Base-by-base conservation (phyloP, 768 basidiomycete species). In the Tylopilus intermedius region DNA sequence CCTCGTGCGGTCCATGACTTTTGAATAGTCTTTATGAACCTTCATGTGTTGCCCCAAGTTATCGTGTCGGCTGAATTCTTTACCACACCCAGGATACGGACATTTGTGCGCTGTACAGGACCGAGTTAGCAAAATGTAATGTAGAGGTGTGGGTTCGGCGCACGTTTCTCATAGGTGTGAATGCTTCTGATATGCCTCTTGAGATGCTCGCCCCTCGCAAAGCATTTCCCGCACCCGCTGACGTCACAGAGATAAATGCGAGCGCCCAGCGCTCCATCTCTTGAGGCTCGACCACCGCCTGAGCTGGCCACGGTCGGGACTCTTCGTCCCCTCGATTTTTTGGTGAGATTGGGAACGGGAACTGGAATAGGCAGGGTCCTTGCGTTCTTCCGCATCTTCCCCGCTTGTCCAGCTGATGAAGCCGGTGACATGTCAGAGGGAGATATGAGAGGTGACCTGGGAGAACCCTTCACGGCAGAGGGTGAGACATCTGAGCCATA, bases 81-180 rank as follows among this genome's bases (percentile, higher is more conserved):
- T 91, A 49, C 79, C 83, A 64, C 91, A 94, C 13, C 81, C 83
- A 30, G 86, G 84, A 67, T 83, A 82, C 22, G 84, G 83, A 71
- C 91, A 94, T 62, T 80, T 80, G 70, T 87, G 87, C 52, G 92
- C 91, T 93, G 64, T 29, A 51, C 42, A 49, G 24, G 40, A 24
- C 2, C 55, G 47, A 33, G 59, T 59, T 29, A 53, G 50, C 32
- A 38, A 2, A 46, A 37, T 47, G 56, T 60, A 53, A 43, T 55
- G 37, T 43, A 18, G 3, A 22, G 14, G 29, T 41, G 54, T 13
- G 44, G 15, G 37, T 38, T 26, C 42, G 45, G 60, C 90, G 69
- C 64, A 94, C 92, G 92, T 75, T 91, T 93, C 67, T 94, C 91
- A 68, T 93, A 81, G 22, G 92, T 93, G 71, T 94, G 92, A 49